These are phyloP conservation scores for Colletotrichum godetiae DNA, from an alignment of 2,329 filamentous ascomycete species.

Conservation along the genomic window DNA sequence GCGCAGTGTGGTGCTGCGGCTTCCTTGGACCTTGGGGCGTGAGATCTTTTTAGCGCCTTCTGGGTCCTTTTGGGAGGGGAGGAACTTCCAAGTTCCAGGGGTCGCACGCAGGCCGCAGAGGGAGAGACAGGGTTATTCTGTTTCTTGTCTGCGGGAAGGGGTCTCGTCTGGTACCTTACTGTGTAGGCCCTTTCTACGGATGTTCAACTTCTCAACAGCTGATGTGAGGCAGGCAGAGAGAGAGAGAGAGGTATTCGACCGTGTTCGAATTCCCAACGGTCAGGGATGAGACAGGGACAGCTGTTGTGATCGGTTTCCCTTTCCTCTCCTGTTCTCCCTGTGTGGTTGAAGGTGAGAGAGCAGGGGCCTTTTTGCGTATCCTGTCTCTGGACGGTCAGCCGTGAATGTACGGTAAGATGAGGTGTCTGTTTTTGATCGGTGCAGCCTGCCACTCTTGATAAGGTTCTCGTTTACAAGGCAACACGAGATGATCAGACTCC, in stretches of 20 bases:
- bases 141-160: neutral
- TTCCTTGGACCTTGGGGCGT: neutral
- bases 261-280: neutral
- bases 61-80: neutral
- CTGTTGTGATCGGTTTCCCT: conserved; percentile 14
- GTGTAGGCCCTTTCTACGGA: neutral
- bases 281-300: neutral
- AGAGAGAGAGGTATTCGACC: neutral
- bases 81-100: neutral
- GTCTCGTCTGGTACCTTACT: neutral
- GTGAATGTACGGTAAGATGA: neutral
- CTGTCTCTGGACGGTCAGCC: too few relatives aligned
- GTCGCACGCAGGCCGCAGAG: neutral
- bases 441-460: neutral
- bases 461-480: neutral
- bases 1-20: neutral
- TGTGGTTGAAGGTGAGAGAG: neutral
- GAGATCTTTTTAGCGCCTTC: neutral
- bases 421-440: neutral
- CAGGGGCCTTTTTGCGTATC: conserved; percentile 8
- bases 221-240: neutral
- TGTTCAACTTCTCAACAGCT: neutral
- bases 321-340: neutral
- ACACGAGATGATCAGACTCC: neutral
- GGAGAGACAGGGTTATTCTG: neutral